Conservation (phyloP, 2,329 filamentous ascomycete species). For the Calonectria fujianensis region DNA sequence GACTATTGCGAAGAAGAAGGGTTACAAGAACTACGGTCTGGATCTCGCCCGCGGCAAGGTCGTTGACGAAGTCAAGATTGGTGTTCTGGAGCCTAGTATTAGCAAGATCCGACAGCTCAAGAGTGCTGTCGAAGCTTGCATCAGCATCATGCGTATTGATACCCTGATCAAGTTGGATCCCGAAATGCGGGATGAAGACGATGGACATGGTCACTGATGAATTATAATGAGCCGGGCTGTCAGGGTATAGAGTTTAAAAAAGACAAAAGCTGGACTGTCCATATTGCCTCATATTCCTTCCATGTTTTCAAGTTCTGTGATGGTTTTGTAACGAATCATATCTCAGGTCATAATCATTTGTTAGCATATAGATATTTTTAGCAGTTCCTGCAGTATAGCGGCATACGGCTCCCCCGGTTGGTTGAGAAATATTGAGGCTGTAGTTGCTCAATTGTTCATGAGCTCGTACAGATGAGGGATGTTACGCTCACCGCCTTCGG, state of each 20-base stretch:
- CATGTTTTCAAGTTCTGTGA: constrained; percentile 20
- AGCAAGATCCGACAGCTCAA: constrained; percentile 99
- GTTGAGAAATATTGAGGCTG: background rate
- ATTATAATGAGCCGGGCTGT: constrained; percentile 53
- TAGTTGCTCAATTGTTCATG: background rate
- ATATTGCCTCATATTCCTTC: constrained; percentile 33
- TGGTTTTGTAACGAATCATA: constrained; percentile 22
- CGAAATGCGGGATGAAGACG: constrained; percentile 82
- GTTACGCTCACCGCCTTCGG: background rate
- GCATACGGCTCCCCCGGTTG: background rate
- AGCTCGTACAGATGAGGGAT: background rate
- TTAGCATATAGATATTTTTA: constrained; percentile 19
- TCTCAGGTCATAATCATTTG: constrained; percentile 23
- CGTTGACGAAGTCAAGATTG: constrained; percentile 93
- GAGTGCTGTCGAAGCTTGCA: constrained; percentile 98
- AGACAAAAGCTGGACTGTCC: constrained; percentile 56
- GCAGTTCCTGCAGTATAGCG: background rate
- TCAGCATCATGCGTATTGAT: constrained; percentile 99
- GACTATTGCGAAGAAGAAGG: constrained; percentile 92
- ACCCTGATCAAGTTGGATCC: constrained; percentile 98
- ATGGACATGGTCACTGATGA: constrained; percentile 87
- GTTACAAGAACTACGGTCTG: constrained; percentile 98
- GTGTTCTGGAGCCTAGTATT: constrained; percentile 96
- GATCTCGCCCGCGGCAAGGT: constrained; percentile 93
- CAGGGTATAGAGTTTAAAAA: constrained; percentile 53